Evolutionary conservation across 2,329 filamentous ascomycete species (phyloP).

Genomic region (Metarhizium humberi): DNA sequence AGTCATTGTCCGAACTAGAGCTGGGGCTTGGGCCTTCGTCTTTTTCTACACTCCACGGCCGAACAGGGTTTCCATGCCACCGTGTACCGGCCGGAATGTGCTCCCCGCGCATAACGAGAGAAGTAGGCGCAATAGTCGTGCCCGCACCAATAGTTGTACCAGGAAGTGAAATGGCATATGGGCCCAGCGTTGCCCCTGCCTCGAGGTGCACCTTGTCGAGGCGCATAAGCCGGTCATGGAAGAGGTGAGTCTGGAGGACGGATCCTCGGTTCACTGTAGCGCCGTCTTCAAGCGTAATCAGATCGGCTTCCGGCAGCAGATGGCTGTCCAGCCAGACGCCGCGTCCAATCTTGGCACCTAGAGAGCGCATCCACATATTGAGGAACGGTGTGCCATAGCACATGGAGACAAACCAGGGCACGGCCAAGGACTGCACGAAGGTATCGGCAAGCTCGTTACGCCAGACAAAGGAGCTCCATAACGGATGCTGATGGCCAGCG

Average conservation of each 20-base stretch:
- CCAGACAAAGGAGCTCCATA: constrained; percentile 16
- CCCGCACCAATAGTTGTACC: constrained; percentile 11
- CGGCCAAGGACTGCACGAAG: constrained; percentile 38
- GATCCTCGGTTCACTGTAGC: constrained; percentile 12
- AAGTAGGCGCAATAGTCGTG: constrained; percentile 10
- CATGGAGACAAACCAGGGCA: constrained; percentile 8
- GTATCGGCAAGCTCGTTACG: constrained; percentile 43
- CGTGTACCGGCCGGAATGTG: constrained; percentile 10
- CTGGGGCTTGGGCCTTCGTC: background rate
- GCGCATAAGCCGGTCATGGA: constrained; percentile 14
- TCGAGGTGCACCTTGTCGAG: constrained; percentile 11
- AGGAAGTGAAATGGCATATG: constrained; percentile 10
- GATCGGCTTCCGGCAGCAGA: constrained; percentile 12
- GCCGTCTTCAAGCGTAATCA: constrained; percentile 10
- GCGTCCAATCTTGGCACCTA: constrained; percentile 12
- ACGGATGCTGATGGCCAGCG: constrained; percentile 10
- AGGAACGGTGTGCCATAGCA: constrained; percentile 13
- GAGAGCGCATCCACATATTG: constrained; percentile 9
- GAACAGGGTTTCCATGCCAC: constrained; percentile 13
- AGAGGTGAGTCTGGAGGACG: constrained; percentile 13
- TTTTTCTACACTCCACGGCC: constrained; percentile 7
- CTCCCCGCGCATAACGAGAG: constrained; percentile 14
- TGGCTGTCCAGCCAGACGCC: constrained; percentile 15
- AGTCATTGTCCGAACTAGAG: background rate
- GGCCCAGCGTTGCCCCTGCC: constrained; percentile 11